phyloP scores from a whole-genome alignment of 495 filamentous ascomycete genomes.

The Aspergillus mulundensis region DNA sequence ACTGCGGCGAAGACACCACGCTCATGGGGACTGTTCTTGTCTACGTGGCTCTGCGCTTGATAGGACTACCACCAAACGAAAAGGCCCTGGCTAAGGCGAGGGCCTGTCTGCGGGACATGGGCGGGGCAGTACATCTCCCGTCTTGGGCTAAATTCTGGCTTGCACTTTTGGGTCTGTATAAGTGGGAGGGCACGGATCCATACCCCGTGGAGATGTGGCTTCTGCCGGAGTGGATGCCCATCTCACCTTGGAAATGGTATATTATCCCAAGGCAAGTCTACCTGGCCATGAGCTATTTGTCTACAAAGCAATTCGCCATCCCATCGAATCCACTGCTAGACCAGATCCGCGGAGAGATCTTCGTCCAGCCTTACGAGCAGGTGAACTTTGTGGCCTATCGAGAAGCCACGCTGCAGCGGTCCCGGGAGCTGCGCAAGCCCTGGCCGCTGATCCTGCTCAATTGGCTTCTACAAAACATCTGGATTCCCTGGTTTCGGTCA shows the following conservation, averaged over 20 bases:
- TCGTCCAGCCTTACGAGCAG: constrained; percentile 1
- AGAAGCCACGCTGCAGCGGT: background rate
- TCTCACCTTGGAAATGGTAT: constrained; percentile 15
- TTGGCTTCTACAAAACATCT: constrained; percentile 49
- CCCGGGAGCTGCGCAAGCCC: constrained; percentile 5
- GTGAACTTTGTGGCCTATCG: constrained; percentile 4
- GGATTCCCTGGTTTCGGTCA: constrained; percentile 12
- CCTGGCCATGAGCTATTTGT: constrained; percentile 13
- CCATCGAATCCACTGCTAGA: constrained; percentile 7
- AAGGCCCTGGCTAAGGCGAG: constrained; percentile 69
- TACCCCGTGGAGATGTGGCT: constrained; percentile 75
- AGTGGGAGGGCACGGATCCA: constrained; percentile 70
- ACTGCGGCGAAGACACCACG: constrained; percentile 73
- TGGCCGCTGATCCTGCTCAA: constrained; percentile 34
- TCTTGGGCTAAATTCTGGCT: constrained; percentile 90
- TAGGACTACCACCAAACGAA: constrained; percentile 73
- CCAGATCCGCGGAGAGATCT: constrained; percentile 10
- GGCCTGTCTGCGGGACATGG: constrained; percentile 50
- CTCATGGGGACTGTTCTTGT: constrained; percentile 78
- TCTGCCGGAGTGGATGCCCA: constrained; percentile 11
- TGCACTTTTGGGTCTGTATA: constrained; percentile 62
- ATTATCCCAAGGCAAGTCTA: constrained; percentile 8
- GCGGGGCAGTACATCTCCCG: constrained; percentile 67
- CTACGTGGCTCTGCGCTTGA: constrained; percentile 65
- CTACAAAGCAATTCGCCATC: constrained; percentile 1